These are phyloP conservation scores for Ascochyta koolunga DNA, from an alignment of 2,329 filamentous ascomycete species.

Conservation along the genomic window DNA sequence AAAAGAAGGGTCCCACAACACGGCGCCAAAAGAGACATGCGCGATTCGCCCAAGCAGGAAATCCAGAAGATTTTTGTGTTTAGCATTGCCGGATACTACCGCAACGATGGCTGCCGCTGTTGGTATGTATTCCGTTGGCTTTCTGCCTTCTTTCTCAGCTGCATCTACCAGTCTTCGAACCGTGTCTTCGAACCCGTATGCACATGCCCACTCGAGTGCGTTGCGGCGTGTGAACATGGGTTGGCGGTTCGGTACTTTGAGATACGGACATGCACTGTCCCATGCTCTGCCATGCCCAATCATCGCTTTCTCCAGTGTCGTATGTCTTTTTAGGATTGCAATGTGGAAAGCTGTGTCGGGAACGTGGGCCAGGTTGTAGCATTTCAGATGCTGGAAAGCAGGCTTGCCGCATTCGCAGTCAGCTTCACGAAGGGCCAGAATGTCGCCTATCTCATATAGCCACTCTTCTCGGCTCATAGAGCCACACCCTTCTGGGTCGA, in stretches of 20 bases:
- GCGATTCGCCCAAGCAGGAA: neutral
- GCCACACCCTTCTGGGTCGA: neutral
- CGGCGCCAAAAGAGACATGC: neutral
- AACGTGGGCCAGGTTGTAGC: neutral
- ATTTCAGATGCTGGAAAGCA: conserved; percentile 1
- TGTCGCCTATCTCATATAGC: neutral
- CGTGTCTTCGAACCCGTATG: neutral
- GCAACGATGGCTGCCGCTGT: conserved; percentile 1
- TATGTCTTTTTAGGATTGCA: neutral
- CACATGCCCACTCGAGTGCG: conserved; percentile 7
- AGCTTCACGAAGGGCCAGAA: neutral
- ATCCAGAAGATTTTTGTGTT: neutral
- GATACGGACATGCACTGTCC: neutral
- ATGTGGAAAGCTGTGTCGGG: neutral
- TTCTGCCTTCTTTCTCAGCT: neutral
- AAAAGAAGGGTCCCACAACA: neutral
- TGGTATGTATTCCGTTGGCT: neutral
- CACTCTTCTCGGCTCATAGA: neutral
- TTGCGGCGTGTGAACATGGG: neutral
- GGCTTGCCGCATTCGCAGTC: conserved; percentile 3
- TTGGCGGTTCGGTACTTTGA: neutral
- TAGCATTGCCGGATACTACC: neutral
- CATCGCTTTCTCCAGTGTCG: neutral
- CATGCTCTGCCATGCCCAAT: neutral
- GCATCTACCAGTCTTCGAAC: neutral